phyloP scores from a whole-genome alignment of 1,139 yeast species.

The Pichia kudriavzevii region DNA sequence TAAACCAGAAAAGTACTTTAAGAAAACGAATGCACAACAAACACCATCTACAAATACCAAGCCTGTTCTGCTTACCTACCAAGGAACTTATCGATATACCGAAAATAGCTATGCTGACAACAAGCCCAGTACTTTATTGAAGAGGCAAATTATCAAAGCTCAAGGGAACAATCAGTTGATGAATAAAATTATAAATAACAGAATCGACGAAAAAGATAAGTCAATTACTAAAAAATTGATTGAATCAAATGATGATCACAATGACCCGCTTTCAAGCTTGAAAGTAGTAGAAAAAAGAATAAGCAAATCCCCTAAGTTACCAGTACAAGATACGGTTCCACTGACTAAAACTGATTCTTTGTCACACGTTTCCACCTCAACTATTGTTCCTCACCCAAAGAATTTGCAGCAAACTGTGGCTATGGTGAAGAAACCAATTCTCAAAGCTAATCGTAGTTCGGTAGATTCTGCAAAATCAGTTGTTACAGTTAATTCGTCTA shows the following conservation, averaged over 20 bases:
- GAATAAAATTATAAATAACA: conserved; percentile 27
- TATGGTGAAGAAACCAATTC: too few relatives aligned
- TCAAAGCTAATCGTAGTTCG: too few relatives aligned
- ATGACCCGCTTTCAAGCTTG: too few relatives aligned
- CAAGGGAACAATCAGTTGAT: conserved; percentile 26
- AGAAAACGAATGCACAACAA: conserved; percentile 11
- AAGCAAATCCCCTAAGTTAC: too few relatives aligned
- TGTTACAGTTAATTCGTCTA: too few relatives aligned
- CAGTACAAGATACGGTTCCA: too few relatives aligned
- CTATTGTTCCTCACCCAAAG: conserved; percentile 1
- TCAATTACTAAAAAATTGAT: conserved; percentile 4
- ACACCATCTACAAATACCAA: neutral
- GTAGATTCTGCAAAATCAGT: conserved; percentile 14
- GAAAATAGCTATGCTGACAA: conserved; percentile 8
- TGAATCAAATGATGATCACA: too few relatives aligned
- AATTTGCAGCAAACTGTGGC: too few relatives aligned
- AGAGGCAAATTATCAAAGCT: conserved; percentile 26
- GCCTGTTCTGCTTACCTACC: neutral
- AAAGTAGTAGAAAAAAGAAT: too few relatives aligned
- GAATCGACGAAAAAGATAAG: conserved; percentile 21
- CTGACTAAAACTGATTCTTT: too few relatives aligned
- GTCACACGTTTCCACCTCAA: too few relatives aligned
- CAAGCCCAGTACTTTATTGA: conserved; percentile 17
- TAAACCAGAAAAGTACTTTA: conserved; percentile 29
- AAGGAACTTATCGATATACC: too few relatives aligned